A percentile compares a stretch with the other conserved stretches of the same genome.
Conservation (phyloP, 108 stramenopile species). For the Pseudonitzschia multistriata region DNA sequence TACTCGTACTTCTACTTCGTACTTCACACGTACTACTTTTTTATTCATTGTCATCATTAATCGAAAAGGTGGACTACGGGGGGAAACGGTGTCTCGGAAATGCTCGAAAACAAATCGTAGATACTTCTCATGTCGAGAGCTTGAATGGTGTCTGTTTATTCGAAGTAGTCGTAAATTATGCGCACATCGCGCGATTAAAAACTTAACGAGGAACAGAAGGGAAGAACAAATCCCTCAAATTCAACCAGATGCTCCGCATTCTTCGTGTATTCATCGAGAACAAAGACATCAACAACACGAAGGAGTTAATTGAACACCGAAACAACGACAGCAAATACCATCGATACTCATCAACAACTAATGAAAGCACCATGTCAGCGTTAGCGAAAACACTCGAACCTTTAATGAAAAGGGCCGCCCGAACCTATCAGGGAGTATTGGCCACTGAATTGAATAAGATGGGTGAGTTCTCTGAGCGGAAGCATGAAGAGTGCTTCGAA, state of each 20-base stretch:
- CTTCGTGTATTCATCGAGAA: not conserved
- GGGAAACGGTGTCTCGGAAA: no score
- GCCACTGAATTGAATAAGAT: slow-evolving; percentile 65
- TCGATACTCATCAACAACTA: slow-evolving; percentile 14
- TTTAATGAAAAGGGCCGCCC: slow-evolving; percentile 55
- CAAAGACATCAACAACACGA: not conserved
- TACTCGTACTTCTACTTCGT: no score
- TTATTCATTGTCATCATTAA: no score
- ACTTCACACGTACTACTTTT: no score
- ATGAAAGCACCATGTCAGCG: slow-evolving; percentile 26
- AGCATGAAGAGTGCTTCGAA: not conserved
- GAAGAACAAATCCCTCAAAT: slow-evolving; percentile 8
- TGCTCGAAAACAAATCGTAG: no score
- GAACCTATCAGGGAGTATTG: slow-evolving; percentile 55
- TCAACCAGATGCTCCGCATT: slow-evolving; percentile 7
- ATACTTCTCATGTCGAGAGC: no score
- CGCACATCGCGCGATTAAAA: not conserved
- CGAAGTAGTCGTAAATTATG: not conserved
- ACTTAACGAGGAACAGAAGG: not conserved
- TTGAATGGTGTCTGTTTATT: slow-evolving; percentile 2
- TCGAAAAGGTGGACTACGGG: no score
- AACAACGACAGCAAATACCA: slow-evolving; percentile 6
- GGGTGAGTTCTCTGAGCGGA: slow-evolving; percentile 49
- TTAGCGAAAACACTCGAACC: slow-evolving; percentile 59
- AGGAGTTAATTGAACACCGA: not conserved